Evolutionary conservation across 208 protist genomes (phyloP).

Genomic region (Trypanosoma platydactyli): DNA sequence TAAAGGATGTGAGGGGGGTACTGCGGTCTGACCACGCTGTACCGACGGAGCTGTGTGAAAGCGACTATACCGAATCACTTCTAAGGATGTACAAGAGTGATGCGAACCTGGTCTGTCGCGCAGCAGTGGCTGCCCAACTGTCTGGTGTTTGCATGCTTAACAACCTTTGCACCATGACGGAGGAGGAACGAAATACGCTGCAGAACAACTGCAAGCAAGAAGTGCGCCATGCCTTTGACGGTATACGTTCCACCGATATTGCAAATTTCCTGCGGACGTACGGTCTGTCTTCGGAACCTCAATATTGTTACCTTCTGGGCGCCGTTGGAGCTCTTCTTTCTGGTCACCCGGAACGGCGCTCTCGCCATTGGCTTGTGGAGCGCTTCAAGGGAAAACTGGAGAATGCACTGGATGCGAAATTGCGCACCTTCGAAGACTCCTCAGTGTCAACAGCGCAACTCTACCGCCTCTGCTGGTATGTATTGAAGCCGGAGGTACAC

Average conservation of each 20-base stretch:
- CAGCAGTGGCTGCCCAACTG: conserved; percentile 28
- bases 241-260: conserved; percentile 32
- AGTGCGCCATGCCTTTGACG: conserved; percentile 40
- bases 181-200: conserved; percentile 16
- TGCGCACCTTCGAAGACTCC: conserved; percentile 49
- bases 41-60: conserved; percentile 10
- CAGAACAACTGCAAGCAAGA: conserved; percentile 19
- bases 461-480: conserved; percentile 42
- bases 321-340: conserved; percentile 57
- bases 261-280: conserved; percentile 35
- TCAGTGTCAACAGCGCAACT: conserved; percentile 35
- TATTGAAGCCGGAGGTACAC: conserved; percentile 42
- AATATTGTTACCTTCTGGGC: conserved; percentile 36
- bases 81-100: conserved; percentile 23
- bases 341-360: conserved; percentile 27
- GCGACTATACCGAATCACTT: conserved; percentile 26
- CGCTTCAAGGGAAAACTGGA: conserved; percentile 54
- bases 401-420: conserved; percentile 43
- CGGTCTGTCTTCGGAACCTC: conserved; percentile 4
- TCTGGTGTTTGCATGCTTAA: conserved; percentile 26
- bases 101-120: conserved; percentile 23
- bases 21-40: conserved; percentile 15
- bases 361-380: conserved; percentile 46
- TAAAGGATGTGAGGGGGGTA: conserved; percentile 13
- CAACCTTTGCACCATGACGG: conserved; percentile 17